Evolutionary conservation across 2,329 filamentous ascomycete genomes (phyloP).

Genomic region (Pseudogymnoascus pannorum): DNA sequence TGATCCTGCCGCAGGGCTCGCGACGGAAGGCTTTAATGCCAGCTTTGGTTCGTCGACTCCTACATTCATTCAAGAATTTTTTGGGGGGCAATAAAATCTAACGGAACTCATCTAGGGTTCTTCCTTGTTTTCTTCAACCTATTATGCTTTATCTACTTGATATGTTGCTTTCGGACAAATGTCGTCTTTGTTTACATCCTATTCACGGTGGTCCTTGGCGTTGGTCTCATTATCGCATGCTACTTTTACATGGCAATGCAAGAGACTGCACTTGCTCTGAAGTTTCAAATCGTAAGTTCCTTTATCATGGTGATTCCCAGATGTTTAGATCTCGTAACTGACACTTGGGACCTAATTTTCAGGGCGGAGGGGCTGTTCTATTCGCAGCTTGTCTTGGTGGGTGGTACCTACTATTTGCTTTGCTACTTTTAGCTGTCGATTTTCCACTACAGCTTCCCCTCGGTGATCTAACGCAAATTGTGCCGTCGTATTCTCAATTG

Average conservation of each 20-base stretch:
- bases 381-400: slow-evolving; percentile 45
- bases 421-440: slow-evolving; percentile 48
- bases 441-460: slow-evolving; percentile 50
- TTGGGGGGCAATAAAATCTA: background rate
- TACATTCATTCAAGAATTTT: background rate
- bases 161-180: slow-evolving; percentile 69
- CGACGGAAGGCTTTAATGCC: slow-evolving; percentile 19
- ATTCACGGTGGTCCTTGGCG: slow-evolving; percentile 51
- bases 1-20: slow-evolving; percentile 17
- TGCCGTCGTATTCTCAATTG: slow-evolving; percentile 29
- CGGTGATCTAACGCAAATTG: slow-evolving; percentile 45
- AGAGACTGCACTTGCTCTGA: background rate
- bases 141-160: slow-evolving; percentile 57
- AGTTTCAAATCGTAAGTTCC: background rate
- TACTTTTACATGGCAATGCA: slow-evolving; percentile 46
- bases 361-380: slow-evolving; percentile 36
- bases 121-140: slow-evolving; percentile 59
- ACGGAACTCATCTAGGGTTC: slow-evolving; percentile 33
- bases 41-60: background rate
- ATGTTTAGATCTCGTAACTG: slow-evolving; percentile 3
- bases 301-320: background rate
- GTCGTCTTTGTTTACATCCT: slow-evolving; percentile 65
- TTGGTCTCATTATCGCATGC: slow-evolving; percentile 50
- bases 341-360: slow-evolving; percentile 12
- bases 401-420: slow-evolving; percentile 51